A percentile compares a stretch with the other conserved stretches of the same genome.
Evolutionary conservation across 2,329 filamentous ascomycete species (phyloP).

Genomic region (Endoconidiophora laricicola): DNA sequence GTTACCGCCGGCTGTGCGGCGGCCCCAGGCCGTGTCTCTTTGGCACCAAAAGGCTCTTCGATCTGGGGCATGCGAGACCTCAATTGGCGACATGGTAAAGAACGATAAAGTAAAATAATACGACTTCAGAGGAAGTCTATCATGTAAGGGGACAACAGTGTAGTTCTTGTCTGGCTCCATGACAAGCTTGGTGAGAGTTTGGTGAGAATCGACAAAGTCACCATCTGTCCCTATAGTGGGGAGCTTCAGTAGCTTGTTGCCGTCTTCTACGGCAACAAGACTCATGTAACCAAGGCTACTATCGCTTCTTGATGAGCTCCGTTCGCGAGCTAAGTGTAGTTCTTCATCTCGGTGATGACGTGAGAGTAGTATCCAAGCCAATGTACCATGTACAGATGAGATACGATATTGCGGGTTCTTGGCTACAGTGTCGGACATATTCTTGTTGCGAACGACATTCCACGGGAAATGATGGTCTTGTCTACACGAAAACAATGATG

Average conservation of each 20-base stretch:
- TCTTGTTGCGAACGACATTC: conserved; percentile 38
- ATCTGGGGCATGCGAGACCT: conserved; percentile 43
- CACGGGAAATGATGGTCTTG: conserved; percentile 86
- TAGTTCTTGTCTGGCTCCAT: conserved; percentile 26
- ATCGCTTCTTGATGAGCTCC: background rate
- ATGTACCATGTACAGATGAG: conserved; percentile 37
- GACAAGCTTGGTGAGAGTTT: conserved; percentile 61
- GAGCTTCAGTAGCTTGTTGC: conserved; percentile 55
- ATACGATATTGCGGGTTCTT: conserved; percentile 60
- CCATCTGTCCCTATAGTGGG: conserved; percentile 57
- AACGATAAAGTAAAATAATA: conserved; percentile 82
- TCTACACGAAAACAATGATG: conserved; percentile 59
- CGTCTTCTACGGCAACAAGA: conserved; percentile 61
- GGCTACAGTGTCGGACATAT: conserved; percentile 37
- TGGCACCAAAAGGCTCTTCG: conserved; percentile 42
- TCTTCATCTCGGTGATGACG: conserved; percentile 67
- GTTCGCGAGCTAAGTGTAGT: conserved; percentile 28
- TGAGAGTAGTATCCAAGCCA: conserved; percentile 70
- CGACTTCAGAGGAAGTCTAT: conserved; percentile 52
- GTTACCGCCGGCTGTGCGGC: conserved; percentile 70
- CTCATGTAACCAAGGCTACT: conserved; percentile 65
- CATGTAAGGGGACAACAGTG: conserved; percentile 57
- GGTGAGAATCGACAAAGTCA: conserved; percentile 86
- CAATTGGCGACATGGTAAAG: conserved; percentile 51
- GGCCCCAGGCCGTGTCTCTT: conserved; percentile 53